phyloP scores from a whole-genome alignment of 371 early-diverging fungal genomes.

The Mucor plumbeus region DNA sequence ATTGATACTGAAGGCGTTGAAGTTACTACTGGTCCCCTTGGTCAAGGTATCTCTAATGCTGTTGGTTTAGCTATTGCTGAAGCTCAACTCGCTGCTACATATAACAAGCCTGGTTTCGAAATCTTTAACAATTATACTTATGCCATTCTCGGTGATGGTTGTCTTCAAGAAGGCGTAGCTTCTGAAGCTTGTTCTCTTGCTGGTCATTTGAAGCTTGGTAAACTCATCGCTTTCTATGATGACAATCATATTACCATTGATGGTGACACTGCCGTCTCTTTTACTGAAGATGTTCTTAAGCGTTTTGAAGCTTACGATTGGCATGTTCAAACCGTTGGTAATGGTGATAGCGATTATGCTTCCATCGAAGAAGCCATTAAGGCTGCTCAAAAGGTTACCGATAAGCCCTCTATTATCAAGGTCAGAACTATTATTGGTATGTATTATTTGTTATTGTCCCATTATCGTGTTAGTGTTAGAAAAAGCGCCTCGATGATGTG shows the following conservation, averaged over 20 bases:
- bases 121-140: constrained; percentile 90
- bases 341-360: constrained; percentile 85
- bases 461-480: background rate
- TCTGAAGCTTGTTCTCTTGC: constrained; percentile 97
- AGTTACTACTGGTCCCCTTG: constrained; percentile 99
- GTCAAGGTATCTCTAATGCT: constrained; percentile 88
- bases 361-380: constrained; percentile 78
- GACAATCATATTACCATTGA: constrained; percentile 98
- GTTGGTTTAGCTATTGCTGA: constrained; percentile 96
- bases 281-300: constrained; percentile 93
- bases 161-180: constrained; percentile 99
- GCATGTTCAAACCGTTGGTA: constrained; percentile 80
- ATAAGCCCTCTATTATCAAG: constrained; percentile 91
- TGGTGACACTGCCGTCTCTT: constrained; percentile 88
- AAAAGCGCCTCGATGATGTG: background rate
- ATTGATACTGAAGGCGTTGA: constrained; percentile 92
- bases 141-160: constrained; percentile 97
- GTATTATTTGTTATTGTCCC: constrained; percentile 71
- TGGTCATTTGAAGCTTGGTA: constrained; percentile 93
- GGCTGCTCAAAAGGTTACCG: constrained; percentile 80
- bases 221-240: constrained; percentile 97
- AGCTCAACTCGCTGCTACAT: constrained; percentile 89
- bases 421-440: constrained; percentile 83
- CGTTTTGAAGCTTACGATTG: constrained; percentile 96
- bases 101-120: constrained; percentile 85